Evolutionary conservation across 345 rosid genomes (phyloP), one percentile per base, ranked within the genome.

Genomic region (Iberis pinnata): DNA sequence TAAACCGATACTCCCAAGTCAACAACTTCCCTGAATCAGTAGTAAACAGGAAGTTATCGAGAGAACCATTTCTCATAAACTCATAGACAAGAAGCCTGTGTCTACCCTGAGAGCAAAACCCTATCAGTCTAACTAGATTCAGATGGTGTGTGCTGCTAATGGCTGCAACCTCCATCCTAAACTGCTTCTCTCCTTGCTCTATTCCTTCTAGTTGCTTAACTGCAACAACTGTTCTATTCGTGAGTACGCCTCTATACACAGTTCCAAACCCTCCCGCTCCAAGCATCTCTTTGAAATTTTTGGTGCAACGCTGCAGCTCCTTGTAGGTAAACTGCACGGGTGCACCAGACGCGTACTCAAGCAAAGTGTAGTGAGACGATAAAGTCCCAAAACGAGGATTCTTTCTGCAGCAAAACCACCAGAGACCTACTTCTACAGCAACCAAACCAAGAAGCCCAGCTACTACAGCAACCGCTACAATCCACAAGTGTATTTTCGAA

Each of bases 81-180:
- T 83, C 89, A 27, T 80, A 80, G 3, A 83, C 82, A 13, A 83
- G 75, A 58, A 80, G 78, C 64, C 78, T 73, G 48, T 80, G 86
- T 37, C 70, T 63, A 52, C 80, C 80, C 40, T 83, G 82, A 0
- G 81, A 63, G 64, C 89, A 83, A 67, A 78, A 83, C 7, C 86
- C 89, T 2, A 80, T 74, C 60, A 83, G 56, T 43, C 80, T 71
- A 31, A 80, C 84, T 43, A 84, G 70, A 68, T 74, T 78, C 58
- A 81, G 19, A 69, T 84, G 92, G 71, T 84, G 92, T 10, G 81
- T 75, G 53, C 80, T 81, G 51, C 88, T 77, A 43, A 84, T 79
- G 26, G 86, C 74, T 13, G 82, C 78, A 16, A 84, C 83, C 60
- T 81, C 88, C 78, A 80, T 78, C 61, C 87, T 61, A 67, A 84